Evolutionary conservation across 345 rosid genomes (phyloP).

Genomic region (Nephelium lappaceum): DNA sequence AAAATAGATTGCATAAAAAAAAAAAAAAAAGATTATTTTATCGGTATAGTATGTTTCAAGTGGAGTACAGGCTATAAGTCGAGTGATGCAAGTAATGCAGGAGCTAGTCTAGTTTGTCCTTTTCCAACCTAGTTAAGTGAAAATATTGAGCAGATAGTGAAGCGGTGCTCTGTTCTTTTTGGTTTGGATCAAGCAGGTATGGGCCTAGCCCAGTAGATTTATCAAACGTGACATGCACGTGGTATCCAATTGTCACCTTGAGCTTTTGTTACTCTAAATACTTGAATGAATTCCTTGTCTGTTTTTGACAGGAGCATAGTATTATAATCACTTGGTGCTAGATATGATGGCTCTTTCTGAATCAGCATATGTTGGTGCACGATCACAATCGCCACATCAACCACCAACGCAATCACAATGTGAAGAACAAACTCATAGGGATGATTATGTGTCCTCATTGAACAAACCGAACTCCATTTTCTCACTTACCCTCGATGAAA

Average conservation of each 20-base stretch:
- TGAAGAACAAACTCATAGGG: conserved; percentile 19
- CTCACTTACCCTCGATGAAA: conserved; percentile 79
- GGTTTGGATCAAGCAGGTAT: no score
- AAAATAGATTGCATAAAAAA: no score
- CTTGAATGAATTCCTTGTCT: not conserved
- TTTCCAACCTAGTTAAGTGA: not conserved
- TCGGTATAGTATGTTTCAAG: not conserved
- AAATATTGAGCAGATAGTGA: not conserved
- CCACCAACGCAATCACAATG: conserved; percentile 13
- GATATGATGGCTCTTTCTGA: conserved; percentile 25
- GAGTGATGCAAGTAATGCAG: not conserved
- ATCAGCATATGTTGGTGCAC: conserved; percentile 13
- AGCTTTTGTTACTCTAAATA: not conserved
- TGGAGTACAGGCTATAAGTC: not conserved
- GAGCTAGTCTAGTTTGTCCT: not conserved
- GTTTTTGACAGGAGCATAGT: not conserved
- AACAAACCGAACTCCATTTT: conserved; percentile 52
- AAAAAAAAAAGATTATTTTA: not conserved
- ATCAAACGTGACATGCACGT: not conserved
- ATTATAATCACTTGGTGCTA: not conserved
- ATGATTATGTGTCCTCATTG: conserved; percentile 22
- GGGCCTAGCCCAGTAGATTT: not conserved
- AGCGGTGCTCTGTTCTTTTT: not conserved
- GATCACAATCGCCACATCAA: conserved; percentile 8
- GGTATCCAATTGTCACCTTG: not conserved